A percentile compares a stretch with the other conserved stretches of the same genome.
These are phyloP conservation scores for Polygonum aviculare DNA, from an alignment of 148 eudicot genomes.

Conservation along the genomic window DNA sequence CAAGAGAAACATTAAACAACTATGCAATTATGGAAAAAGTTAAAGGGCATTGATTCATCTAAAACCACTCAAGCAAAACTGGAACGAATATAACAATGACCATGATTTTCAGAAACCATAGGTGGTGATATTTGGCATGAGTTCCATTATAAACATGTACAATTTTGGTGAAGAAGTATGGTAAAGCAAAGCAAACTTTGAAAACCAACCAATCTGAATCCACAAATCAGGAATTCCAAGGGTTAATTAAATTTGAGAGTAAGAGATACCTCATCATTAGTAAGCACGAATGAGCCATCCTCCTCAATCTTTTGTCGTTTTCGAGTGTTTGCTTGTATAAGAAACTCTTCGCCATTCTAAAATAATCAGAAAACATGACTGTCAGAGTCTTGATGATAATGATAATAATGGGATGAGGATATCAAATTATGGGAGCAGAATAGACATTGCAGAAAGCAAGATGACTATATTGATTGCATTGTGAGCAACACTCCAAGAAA, in stretches of 20 bases:
- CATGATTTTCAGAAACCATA: neutral
- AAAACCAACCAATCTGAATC: neutral
- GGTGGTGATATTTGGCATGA: neutral
- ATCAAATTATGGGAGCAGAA: too few species aligned
- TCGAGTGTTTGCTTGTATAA: conserved; percentile 86
- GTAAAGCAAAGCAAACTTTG: conserved; percentile 1
- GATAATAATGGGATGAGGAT: too few species aligned
- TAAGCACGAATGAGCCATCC: conserved; percentile 30
- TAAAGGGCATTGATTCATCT: neutral
- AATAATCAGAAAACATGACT: conserved; percentile 8
- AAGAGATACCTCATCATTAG: conserved; percentile 50
- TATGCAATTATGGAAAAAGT: neutral
- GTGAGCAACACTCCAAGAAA: too few species aligned
- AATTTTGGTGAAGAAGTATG: neutral
- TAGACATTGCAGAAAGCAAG: too few species aligned
- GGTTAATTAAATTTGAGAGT: neutral
- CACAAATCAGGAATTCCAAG: neutral
- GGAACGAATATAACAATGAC: neutral
- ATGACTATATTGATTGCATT: too few species aligned
- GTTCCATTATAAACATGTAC: neutral
- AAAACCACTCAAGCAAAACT: neutral
- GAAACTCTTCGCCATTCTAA: conserved; percentile 76
- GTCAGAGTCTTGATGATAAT: neutral
- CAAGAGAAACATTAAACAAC: neutral
- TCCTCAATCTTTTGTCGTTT: conserved; percentile 73